These are phyloP conservation scores for Ogataea naganishii DNA, from an alignment of 805 yeast species.

Conservation along the genomic window DNA sequence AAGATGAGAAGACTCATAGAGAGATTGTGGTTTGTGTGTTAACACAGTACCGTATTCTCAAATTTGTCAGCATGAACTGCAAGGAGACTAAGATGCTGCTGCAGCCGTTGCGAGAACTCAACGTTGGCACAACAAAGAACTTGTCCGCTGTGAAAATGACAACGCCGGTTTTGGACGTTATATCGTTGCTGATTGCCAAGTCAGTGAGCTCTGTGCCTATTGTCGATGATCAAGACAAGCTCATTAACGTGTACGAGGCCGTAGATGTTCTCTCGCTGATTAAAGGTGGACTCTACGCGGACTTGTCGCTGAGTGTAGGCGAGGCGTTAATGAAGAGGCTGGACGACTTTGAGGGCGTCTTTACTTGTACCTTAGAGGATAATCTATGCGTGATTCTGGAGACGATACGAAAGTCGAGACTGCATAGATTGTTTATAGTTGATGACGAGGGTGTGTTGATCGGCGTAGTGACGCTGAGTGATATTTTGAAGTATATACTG, in stretches of 20 bases:
- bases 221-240: constrained; percentile 55
- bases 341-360: constrained; percentile 96
- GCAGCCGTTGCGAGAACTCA: constrained; percentile 64
- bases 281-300: constrained; percentile 90
- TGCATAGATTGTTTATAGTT: constrained; percentile 88
- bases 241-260: constrained; percentile 90
- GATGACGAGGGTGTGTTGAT: constrained; percentile 70
- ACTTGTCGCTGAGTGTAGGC: constrained; percentile 84
- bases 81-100: constrained; percentile 82
- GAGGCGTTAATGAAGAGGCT: constrained; percentile 91
- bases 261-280: constrained; percentile 89
- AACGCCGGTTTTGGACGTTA: constrained; percentile 91
- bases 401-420: constrained; percentile 81
- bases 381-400: constrained; percentile 84
- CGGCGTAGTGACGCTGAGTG: constrained; percentile 87
- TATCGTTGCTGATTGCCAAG: constrained; percentile 65
- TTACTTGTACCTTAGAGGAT: constrained; percentile 87
- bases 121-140: constrained; percentile 45
- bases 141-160: constrained; percentile 80
- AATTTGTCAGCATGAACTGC: constrained; percentile 93
- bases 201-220: constrained; percentile 93
- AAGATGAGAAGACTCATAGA: constrained; percentile 84
- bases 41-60: constrained; percentile 92
- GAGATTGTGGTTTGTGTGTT: constrained; percentile 93
- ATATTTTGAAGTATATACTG: constrained; percentile 75